Evolutionary conservation across 768 basidiomycete species (phyloP), one percentile per base, ranked within the genome.

Genomic region (Lanmaoa rubissima): DNA sequence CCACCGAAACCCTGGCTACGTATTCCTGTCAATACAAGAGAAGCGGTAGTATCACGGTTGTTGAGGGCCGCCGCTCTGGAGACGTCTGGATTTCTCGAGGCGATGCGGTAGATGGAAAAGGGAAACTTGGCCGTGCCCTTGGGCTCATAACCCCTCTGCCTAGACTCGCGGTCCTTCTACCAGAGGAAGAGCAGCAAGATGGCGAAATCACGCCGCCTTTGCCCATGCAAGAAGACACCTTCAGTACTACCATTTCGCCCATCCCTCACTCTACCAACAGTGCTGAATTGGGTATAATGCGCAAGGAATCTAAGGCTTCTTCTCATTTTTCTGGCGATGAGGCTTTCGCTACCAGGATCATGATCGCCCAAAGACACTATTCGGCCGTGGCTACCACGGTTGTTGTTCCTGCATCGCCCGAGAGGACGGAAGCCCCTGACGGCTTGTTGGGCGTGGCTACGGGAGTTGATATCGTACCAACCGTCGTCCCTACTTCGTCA

Each of bases 41-140:
- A 53, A 86, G 84, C 68, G 82, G 78, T 46, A 83, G 81, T 58
- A 61, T 74, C 49, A 88, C 85, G 19, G 82, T 88, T 40, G 82
- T 89, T 21, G 86, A 89, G 69, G 83, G 82, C 31, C 81, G 85
- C 34, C 83, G 85, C 46, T 87, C 86, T 61, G 85, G 86, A 26
- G 88, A 90, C 62, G 82, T 90, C 31, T 89, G 88, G 88, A 70
- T 90, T 60, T 68, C 81, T 13, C 86, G 85, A 52, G 86, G 87
- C n/a, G 82, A 89, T 57, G 88, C 87, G 8, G 74, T 86, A 21
- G 84, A 86, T 48, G 85, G 85, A 2, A 87, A 84, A 69, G 73
- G 74, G 53, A 86, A 83, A 62, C 60, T 87, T 32, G 76, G 81
- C 42, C 82, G 87, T 19, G 84, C 84, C 2, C 64, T 90, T 31